These are phyloP conservation scores for Cicer bijugum DNA, from an alignment of 306 rosid species.

Conservation along the genomic window DNA sequence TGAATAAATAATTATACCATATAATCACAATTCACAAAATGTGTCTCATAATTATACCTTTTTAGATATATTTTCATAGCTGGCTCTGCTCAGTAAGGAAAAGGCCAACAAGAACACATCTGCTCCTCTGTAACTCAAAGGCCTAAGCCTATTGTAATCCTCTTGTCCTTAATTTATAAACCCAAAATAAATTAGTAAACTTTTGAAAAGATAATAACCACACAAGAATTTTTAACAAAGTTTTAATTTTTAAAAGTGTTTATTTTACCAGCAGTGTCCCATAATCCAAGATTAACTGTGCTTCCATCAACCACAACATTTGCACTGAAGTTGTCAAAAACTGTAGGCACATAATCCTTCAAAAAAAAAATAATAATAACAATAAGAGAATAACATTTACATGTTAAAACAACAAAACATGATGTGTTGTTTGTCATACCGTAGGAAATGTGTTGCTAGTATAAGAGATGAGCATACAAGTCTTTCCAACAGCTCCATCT, in stretches of 20 bases:
- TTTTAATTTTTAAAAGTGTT: no score
- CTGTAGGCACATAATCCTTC: constrained; percentile 93
- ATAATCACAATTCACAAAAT: constrained; percentile 23
- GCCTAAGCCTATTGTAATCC: constrained; percentile 94
- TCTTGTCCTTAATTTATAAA: constrained; percentile 72
- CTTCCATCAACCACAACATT: constrained; percentile 96
- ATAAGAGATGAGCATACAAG: constrained; percentile 91
- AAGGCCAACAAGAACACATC: constrained; percentile 93
- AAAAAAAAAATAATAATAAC: background rate
- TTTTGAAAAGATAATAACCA: background rate
- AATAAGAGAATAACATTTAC: background rate
- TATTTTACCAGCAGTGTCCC: constrained; percentile 88
- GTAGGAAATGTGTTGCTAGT: constrained; percentile 93
- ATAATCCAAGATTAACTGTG: constrained; percentile 86
- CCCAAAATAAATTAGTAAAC: constrained; percentile 19
- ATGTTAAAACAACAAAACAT: constrained; percentile 34
- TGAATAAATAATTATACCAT: constrained; percentile 4
- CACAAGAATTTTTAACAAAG: background rate
- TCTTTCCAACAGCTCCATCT: constrained; percentile 94
- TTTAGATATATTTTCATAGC: constrained; percentile 87
- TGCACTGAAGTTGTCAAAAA: constrained; percentile 93
- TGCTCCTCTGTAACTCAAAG: constrained; percentile 93
- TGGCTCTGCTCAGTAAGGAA: constrained; percentile 93
- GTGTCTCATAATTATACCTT: constrained; percentile 51
- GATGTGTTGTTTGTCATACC: constrained; percentile 47